Evolutionary conservation across 208 protist species (phyloP).

Genomic region (Leishmania gerbilli): DNA sequence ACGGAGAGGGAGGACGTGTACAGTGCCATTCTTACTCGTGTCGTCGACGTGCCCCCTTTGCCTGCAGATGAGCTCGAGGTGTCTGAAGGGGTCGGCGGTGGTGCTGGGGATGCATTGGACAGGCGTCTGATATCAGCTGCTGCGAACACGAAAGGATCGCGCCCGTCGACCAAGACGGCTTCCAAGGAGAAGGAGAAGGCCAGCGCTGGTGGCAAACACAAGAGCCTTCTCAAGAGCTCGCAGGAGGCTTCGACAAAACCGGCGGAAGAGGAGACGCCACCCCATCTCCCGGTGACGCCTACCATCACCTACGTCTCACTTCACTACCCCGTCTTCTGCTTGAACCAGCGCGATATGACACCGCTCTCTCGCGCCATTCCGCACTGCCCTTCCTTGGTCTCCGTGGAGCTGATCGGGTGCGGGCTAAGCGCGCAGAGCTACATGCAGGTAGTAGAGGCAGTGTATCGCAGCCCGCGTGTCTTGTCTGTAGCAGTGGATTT

Average conservation of each 20-base stretch:
- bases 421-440: conserved; percentile 81
- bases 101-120: neutral
- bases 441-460: conserved; percentile 79
- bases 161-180: neutral
- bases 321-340: conserved; percentile 74
- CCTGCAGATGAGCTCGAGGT: neutral
- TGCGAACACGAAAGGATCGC: conserved; percentile 4
- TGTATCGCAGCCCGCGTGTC: conserved; percentile 75
- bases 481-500: conserved; percentile 78
- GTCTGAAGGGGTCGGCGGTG: neutral
- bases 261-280: neutral
- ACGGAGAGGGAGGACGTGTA: conserved; percentile 89
- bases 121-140: neutral
- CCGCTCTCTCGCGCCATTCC: conserved; percentile 82
- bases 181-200: conserved; percentile 18
- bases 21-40: conserved; percentile 44
- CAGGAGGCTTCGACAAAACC: conserved; percentile 1
- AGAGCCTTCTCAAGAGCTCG: conserved; percentile 8
- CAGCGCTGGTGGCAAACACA: neutral
- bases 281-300: conserved; percentile 5
- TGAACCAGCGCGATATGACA: conserved; percentile 88
- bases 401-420: conserved; percentile 79
- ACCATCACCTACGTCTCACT: conserved; percentile 68
- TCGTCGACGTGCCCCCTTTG: conserved; percentile 15
- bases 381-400: conserved; percentile 78